Base-by-base conservation (phyloP, 176 grass and related monocot species). In the Oryza glaberrima region DNA sequence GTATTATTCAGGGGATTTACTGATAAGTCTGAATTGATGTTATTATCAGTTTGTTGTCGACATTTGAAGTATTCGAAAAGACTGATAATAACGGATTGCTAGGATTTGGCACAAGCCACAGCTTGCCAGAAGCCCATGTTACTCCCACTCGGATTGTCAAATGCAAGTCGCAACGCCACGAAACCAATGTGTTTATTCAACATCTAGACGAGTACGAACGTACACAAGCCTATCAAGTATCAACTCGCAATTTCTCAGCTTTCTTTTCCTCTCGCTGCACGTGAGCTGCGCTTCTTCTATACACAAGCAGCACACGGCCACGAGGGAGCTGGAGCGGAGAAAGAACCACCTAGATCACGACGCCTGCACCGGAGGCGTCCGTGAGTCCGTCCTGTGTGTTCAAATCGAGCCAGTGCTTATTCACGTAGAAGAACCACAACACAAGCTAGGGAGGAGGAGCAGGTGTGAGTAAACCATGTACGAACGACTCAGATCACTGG, bases 331-430 rank as follows among this genome's bases (percentile, higher is more conserved):
- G 47, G 28, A 76, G 26, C 28, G 7, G 2, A 28, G 4, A 16
- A 9, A 28, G 4, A 9, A 9, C 15, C 49, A 25, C 11, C 41
- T 28, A 49, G 13, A 48, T 46, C 20, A 13, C 7, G 43, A 49
- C 25, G 71, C 25, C 72, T 52, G 25, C 9, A 32, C 6, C 25
- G 11, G 46, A 34, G 25, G 67, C 65, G 35, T 51, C 30, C 65
- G 35, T 51, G 30, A 32, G 30, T 32, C 30, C 30, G 41, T 22
- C 16, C 30, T 32, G 30, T 23, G 32, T 41, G 56, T 63, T 63
- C 20, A 63, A 7, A 63, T 61, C 19, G 11, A 61, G 32, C 9
- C 65, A 12, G 60, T 19, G 48, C 79, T 88, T 82, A 70, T 48
- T 70, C 67, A 28, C 8, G 28, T 43, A 26, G 51, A 47, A 34